These are phyloP conservation scores for Epichloe sylvatica DNA, from an alignment of 2,329 filamentous ascomycete genomes.

Conservation along the genomic window DNA sequence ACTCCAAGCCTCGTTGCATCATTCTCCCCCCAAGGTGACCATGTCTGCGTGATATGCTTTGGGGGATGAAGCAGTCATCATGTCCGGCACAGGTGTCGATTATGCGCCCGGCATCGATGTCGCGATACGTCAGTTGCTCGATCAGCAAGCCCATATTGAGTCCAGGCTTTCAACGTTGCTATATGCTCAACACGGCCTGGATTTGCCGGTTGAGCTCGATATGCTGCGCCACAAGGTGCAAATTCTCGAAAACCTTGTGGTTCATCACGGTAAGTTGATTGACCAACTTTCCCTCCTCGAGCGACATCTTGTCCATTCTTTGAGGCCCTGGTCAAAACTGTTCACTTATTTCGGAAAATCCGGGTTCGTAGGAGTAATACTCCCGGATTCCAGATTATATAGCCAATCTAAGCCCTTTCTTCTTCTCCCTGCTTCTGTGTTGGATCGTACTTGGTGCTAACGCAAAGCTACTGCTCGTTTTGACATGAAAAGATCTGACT, in stretches of 20 bases:
- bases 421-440: background rate
- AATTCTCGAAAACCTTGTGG: constrained; percentile 33
- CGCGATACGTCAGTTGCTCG: constrained; percentile 26
- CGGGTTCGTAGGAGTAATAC: background rate
- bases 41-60: constrained; percentile 3
- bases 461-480: background rate
- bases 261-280: constrained; percentile 31
- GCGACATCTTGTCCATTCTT: background rate
- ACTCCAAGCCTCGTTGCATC: background rate
- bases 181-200: constrained; percentile 32
- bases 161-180: constrained; percentile 35
- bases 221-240: constrained; percentile 43
- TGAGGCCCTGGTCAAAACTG: background rate
- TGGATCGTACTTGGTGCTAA: constrained; percentile 2
- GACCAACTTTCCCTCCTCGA: background rate
- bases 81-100: constrained; percentile 6
- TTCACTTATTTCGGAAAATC: constrained; percentile 3
- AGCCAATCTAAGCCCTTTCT: no score
- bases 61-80: constrained; percentile 5
- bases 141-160: constrained; percentile 40
- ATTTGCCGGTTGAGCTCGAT: constrained; percentile 34
- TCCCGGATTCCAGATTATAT: no score
- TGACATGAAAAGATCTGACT: constrained; percentile 12
- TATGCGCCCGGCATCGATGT: constrained; percentile 14
- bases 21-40: background rate